Evolutionary conservation across 352 stramenopile species (phyloP).

Genomic region (Phytophthora quininea): DNA sequence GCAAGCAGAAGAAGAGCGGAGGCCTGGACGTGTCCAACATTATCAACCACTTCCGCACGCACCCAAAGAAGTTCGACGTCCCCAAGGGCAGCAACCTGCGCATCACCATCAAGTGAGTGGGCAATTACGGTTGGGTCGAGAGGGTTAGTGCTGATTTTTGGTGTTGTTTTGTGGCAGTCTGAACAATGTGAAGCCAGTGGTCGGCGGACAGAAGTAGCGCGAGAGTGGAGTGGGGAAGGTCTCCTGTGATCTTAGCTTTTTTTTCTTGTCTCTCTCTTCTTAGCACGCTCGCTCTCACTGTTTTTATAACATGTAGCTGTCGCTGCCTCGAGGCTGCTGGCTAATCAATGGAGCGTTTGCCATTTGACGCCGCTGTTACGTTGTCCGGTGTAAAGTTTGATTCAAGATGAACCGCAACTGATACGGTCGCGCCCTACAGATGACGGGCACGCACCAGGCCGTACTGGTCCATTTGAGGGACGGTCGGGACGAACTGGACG

Average conservation of each 20-base stretch:
- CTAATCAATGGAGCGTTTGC: constrained; percentile 15
- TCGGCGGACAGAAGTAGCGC: constrained; percentile 65
- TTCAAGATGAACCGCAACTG: no score
- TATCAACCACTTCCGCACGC: constrained; percentile 73
- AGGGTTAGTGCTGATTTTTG: constrained; percentile 16
- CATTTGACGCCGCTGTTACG: no score
- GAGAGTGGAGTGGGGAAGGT: constrained; percentile 12
- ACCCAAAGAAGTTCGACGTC: constrained; percentile 83
- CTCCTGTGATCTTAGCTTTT: neutral
- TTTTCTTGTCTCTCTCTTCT: constrained; percentile 2
- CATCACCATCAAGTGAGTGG: constrained; percentile 81
- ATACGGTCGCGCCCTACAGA: no score
- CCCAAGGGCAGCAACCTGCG: constrained; percentile 80
- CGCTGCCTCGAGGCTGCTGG: constrained; percentile 9
- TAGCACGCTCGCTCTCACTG: constrained; percentile 5
- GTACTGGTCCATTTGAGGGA: no score
- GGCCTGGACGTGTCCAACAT: constrained; percentile 81
- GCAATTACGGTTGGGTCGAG: neutral
- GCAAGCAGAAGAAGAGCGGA: constrained; percentile 34
- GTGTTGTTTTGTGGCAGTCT: constrained; percentile 38
- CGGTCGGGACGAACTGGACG: constrained; percentile 10
- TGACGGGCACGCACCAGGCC: no score
- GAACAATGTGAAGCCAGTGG: constrained; percentile 76
- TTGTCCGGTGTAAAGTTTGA: no score
- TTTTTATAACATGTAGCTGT: constrained; percentile 6